A percentile compares a stretch with the other conserved stretches of the same genome.
Conservation (phyloP, 2,329 filamentous ascomycete species). For the Xylariales sp. region DNA sequence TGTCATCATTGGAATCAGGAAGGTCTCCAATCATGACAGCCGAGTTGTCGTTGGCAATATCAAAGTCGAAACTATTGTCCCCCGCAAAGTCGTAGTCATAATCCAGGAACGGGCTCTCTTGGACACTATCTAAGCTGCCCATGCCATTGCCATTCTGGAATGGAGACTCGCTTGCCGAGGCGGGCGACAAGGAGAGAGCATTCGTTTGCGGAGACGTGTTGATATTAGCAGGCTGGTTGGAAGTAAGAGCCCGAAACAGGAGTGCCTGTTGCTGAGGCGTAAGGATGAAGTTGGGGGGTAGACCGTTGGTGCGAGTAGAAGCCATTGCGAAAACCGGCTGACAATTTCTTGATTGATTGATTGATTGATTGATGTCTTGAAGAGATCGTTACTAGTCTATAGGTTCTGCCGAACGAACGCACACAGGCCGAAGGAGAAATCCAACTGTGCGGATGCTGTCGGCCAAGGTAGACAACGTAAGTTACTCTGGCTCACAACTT, state of each 20-base stretch:
- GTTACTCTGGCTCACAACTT: too few relatives aligned
- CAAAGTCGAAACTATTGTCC: slow-evolving; percentile 73
- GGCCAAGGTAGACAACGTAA: too few relatives aligned
- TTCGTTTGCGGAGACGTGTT: slow-evolving; percentile 30
- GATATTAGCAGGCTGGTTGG: slow-evolving; percentile 51
- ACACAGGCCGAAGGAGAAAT: too few relatives aligned
- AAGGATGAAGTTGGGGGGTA: slow-evolving; percentile 59
- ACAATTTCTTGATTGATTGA: too few relatives aligned
- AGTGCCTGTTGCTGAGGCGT: slow-evolving; percentile 74
- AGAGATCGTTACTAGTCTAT: too few relatives aligned
- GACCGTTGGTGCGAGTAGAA: slow-evolving; percentile 39
- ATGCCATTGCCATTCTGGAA: slow-evolving; percentile 34
- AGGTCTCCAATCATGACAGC: slow-evolving; percentile 73
- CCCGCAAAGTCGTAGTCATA: slow-evolving; percentile 74
- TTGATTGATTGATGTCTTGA: too few relatives aligned
- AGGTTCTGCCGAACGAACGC: too few relatives aligned
- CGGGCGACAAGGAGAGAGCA: slow-evolving; percentile 39
- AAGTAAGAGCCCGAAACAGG: slow-evolving; percentile 71
- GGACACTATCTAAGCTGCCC: slow-evolving; percentile 45
- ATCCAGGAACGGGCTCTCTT: slow-evolving; percentile 80
- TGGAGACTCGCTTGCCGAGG: slow-evolving; percentile 46
- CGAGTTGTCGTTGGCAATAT: slow-evolving; percentile 49
- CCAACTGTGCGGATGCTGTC: too few relatives aligned
- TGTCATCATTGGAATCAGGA: slow-evolving; percentile 38
- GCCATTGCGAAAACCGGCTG: slow-evolving; percentile 36